Conservation (phyloP, 2,329 filamentous ascomycete genomes). For the Fusarium albidum region DNA sequence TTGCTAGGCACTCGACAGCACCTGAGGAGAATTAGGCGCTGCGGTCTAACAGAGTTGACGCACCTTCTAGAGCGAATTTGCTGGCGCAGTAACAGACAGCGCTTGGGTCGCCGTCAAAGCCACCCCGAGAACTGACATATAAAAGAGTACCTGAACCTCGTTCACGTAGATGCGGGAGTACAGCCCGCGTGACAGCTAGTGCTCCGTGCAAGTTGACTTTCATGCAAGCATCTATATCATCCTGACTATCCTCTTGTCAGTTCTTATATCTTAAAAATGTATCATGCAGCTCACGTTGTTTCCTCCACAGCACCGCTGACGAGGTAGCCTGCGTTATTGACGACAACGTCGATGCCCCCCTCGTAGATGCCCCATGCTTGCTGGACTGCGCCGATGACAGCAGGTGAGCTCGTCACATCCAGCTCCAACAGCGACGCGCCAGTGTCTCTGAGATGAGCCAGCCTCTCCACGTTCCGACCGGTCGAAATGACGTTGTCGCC, state of each 20-base stretch:
- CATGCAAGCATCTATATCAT: conserved; percentile 37
- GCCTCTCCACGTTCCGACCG: conserved; percentile 48
- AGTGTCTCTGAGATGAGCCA: conserved; percentile 43
- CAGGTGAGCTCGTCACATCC: conserved; percentile 17
- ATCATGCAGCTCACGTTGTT: conserved; percentile 24
- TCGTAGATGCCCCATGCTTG: conserved; percentile 28
- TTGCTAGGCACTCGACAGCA: conserved; percentile 37
- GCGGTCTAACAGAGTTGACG: not conserved
- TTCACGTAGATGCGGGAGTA: conserved; percentile 44
- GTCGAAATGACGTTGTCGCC: conserved; percentile 54
- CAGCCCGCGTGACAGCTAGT: conserved; percentile 46
- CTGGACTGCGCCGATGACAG: conserved; percentile 21
- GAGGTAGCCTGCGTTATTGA: conserved; percentile 50
- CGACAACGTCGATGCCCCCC: conserved; percentile 47
- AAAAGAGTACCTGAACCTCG: conserved; percentile 43
- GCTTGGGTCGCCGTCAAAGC: conserved; percentile 43
- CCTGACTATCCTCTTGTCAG: conserved; percentile 27
- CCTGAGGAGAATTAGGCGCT: conserved; percentile 12
- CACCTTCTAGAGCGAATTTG: conserved; percentile 45
- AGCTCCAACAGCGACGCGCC: conserved; percentile 33
- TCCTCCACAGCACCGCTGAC: conserved; percentile 38
- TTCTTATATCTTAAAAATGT: accelerated
- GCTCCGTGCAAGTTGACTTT: conserved; percentile 50
- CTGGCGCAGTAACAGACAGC: conserved; percentile 43
- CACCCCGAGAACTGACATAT: conserved; percentile 48